Conservation (phyloP, 2,329 filamentous ascomycete genomes). For the Plectosphaerella sp. region DNA sequence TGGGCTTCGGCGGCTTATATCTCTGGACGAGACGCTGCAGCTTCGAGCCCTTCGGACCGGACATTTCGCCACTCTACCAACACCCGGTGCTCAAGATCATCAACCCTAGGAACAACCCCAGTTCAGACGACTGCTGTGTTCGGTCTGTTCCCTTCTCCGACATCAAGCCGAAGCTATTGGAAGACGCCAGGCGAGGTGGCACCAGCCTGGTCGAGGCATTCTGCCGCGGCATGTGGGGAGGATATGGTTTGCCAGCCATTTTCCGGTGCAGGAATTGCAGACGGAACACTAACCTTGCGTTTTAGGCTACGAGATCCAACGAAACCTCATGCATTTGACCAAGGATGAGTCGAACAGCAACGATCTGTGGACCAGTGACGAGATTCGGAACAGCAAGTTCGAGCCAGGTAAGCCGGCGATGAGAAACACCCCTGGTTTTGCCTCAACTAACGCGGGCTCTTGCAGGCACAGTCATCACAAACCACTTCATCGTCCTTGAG, state of each 20-base stretch:
- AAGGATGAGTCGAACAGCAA: constrained; percentile 1
- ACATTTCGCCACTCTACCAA: constrained; percentile 1
- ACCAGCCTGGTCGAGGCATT: constrained; percentile 8
- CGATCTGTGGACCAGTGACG: constrained; percentile 6
- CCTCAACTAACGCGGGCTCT: neutral
- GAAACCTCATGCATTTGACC: constrained; percentile 3
- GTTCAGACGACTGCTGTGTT: constrained; percentile 5
- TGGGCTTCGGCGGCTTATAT: constrained; percentile 6
- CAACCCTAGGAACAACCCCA: constrained; percentile 2
- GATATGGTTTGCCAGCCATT: constrained; percentile 6
- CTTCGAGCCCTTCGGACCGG: constrained; percentile 6
- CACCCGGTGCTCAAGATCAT: constrained; percentile 4
- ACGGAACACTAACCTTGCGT: too few relatives aligned
- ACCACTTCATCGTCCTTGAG: constrained; percentile 10
- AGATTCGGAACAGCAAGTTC: constrained; percentile 1
- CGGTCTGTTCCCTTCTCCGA: constrained; percentile 1
- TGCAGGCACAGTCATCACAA: constrained; percentile 6
- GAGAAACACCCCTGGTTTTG: too few relatives aligned
- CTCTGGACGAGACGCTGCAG: constrained; percentile 7
- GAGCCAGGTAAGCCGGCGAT: neutral
- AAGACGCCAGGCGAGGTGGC: constrained; percentile 6
- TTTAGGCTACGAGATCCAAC: constrained; percentile 1
- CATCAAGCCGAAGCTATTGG: constrained; percentile 6
- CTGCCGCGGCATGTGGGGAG: constrained; percentile 8
- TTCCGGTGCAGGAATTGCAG: neutral